phyloP scores from a whole-genome alignment of 306 rosid species.

The Calophaca sinica region DNA sequence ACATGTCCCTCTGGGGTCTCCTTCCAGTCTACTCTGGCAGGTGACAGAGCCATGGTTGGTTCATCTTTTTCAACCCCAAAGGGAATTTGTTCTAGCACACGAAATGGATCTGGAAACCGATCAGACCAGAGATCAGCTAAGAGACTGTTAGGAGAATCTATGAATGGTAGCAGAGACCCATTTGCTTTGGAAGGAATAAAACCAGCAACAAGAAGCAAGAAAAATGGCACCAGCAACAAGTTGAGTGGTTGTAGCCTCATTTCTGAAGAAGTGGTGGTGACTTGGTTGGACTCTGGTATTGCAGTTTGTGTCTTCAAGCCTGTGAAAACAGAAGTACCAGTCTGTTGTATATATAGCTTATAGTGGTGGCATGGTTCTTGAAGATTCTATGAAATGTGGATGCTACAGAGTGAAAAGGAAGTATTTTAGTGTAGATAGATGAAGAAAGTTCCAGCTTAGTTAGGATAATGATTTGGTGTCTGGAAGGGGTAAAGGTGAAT shows the following conservation, averaged over 20 bases:
- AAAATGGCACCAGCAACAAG: background rate
- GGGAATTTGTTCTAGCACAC: constrained; percentile 68
- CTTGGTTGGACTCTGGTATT: background rate
- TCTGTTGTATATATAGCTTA: constrained; percentile 31
- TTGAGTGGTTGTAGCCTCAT: constrained; percentile 49
- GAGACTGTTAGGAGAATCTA: constrained; percentile 54
- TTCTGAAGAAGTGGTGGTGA: background rate
- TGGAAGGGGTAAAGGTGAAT: background rate
- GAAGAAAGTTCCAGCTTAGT: constrained; percentile 50
- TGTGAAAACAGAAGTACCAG: background rate
- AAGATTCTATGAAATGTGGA: constrained; percentile 33
- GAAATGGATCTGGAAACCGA: constrained; percentile 65
- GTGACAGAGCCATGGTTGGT: constrained; percentile 42
- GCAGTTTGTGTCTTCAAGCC: background rate
- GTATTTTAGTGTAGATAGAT: constrained; percentile 22
- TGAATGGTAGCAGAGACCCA: constrained; percentile 61
- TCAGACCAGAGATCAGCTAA: constrained; percentile 52
- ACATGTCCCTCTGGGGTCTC: constrained; percentile 69
- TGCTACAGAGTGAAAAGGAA: background rate
- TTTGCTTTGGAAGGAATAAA: constrained; percentile 44
- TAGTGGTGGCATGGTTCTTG: constrained; percentile 42
- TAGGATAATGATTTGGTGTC: constrained; percentile 9
- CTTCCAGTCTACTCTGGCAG: constrained; percentile 73
- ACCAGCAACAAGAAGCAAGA: constrained; percentile 38
- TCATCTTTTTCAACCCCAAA: constrained; percentile 56